A percentile compares a stretch with the other conserved stretches of the same genome.
Conservation (phyloP, 2,329 filamentous ascomycete species). For the Calonectria crousiana region DNA sequence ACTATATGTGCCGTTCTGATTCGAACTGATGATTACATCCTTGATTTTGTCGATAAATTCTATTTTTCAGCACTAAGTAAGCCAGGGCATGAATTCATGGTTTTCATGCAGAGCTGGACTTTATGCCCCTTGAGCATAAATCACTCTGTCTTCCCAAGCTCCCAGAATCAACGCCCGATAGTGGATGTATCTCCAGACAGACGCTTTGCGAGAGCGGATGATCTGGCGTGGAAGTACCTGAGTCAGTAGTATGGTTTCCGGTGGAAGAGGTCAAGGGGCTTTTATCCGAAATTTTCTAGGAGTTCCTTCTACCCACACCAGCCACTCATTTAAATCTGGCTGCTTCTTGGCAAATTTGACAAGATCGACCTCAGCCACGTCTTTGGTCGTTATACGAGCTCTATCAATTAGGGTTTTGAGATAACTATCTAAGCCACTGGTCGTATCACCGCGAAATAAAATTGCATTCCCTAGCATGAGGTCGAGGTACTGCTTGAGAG, state of each 20-base stretch:
- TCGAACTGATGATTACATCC: too few relatives aligned
- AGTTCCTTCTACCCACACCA: neutral
- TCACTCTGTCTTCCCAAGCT: neutral
- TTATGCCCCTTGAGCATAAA: neutral
- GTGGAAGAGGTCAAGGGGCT: neutral
- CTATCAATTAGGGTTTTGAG: neutral
- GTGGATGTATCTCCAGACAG: too few relatives aligned
- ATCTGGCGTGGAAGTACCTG: neutral
- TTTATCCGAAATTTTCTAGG: neutral
- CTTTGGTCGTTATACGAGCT: neutral
- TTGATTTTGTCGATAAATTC: too few relatives aligned
- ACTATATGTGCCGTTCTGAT: too few relatives aligned
- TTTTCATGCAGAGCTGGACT: neutral
- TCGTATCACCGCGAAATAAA: neutral
- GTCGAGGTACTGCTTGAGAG: neutral
- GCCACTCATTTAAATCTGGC: neutral
- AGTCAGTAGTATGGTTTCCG: neutral
- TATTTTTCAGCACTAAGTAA: neutral
- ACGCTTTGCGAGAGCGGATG: neutral
- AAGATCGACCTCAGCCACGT: neutral
- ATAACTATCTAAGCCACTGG: neutral
- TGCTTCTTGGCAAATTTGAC: neutral
- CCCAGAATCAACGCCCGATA: neutral
- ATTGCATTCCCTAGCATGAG: neutral
- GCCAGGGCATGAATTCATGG: fast-evolving